phyloP scores from a whole-genome alignment of 345 rosid species.

The Aethionema arabicum region DNA sequence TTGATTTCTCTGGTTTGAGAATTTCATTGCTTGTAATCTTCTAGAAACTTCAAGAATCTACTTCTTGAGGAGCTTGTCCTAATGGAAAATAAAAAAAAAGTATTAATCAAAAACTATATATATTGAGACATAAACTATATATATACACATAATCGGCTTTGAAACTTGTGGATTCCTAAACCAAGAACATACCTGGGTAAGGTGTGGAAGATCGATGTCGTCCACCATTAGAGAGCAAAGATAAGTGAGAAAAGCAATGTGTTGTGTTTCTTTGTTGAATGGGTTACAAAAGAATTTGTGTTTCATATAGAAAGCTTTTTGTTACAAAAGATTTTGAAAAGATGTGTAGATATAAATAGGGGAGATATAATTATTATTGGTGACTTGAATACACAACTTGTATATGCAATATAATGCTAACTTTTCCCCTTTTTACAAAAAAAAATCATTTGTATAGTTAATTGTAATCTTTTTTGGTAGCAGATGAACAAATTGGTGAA shows the following conservation, averaged over 20 bases:
- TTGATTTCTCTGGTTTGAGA: background rate
- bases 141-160: background rate
- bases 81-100: too few species aligned
- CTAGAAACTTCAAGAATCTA: background rate
- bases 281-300: background rate
- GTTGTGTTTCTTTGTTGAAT: background rate
- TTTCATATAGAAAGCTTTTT: constrained; percentile 15
- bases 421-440: too few species aligned
- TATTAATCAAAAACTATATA: too few species aligned
- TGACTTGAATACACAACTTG: constrained; percentile 23
- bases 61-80: constrained; percentile 13
- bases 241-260: constrained; percentile 7
- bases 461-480: too few species aligned
- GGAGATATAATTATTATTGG: constrained; percentile 1
- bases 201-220: constrained; percentile 18
- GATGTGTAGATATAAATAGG: constrained; percentile 25
- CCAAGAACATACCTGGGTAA: constrained; percentile 24
- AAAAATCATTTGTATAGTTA: too few species aligned
- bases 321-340: constrained; percentile 19
- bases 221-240: constrained; percentile 26
- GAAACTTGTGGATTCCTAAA: too few species aligned
- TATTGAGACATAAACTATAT: background rate
- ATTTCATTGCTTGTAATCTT: constrained; percentile 7
- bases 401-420: background rate
- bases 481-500: too few species aligned